Evolutionary conservation across 2,329 filamentous ascomycete species (phyloP), one percentile per base, ranked within the genome.

Genomic region (Tolypocladium ovalisporum): DNA sequence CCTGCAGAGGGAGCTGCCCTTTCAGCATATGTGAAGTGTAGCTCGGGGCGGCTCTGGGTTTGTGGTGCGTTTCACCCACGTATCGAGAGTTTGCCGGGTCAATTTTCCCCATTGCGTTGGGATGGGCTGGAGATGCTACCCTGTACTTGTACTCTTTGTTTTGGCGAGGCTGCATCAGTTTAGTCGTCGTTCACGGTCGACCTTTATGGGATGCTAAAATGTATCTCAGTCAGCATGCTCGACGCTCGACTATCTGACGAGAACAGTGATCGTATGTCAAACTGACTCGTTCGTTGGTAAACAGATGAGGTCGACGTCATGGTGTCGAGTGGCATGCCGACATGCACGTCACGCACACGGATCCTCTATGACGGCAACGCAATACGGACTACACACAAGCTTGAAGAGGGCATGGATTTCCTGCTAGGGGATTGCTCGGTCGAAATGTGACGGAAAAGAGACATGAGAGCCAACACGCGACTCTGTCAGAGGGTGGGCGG

Each of bases 1-100:
- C 10, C 60, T 71, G 32, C 63, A 59, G 17, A 62, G 64, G 34
- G 56, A 62, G 35, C 58, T 72, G 6, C 67, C 70, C 3, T 70
- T 71, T 56, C 40, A 42, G 3, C 54, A 55, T 29, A 22, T 62
- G 5, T 62, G 55, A 32, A 29, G 19, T 15, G 40, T 37, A 22
- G 27, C 39, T 13, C 3, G 27, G 37, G 17, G 37, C 9, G 22
- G 2, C 6, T 22, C n/a, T 15, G 37, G 19, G 36, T 36, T 29
- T 47, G n/a, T n/a, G 39, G 12, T 54, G 52, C 17, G 39, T 53
- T 55, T 5, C 29, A 29, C 35, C n/a, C 27, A 13, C 34, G 9
- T 34, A 34, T 35, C 44, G 34, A 55, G 24, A 22, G 12, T 12
- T 17, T 19, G 19, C 29, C n/a, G 29, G n/a, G 35, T 8, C 52